Base-by-base conservation (phyloP, 1,284 basidiomycete genomes). In the Sporisorium exsertum region DNA sequence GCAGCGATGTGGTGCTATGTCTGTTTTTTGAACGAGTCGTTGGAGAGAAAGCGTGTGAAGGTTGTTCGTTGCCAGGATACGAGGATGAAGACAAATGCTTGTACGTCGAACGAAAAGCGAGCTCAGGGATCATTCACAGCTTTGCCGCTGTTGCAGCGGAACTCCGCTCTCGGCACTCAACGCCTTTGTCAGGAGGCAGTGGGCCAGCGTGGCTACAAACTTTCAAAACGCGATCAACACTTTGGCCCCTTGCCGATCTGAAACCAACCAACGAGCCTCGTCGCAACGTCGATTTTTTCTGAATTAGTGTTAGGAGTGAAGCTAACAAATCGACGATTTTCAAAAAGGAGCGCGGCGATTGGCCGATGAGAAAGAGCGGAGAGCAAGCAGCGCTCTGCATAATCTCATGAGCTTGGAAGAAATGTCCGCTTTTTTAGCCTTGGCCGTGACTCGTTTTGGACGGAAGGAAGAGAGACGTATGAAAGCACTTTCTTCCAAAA, bases 381-480 rank as follows among this genome's bases (percentile, higher is more conserved):
- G 26, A 35, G 22, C 29, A 8, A 35, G 40, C 33, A 29, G 26
- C 33, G 16, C 56, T 50, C 46, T 32, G 47, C 47, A 61, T 54
- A 54, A 61, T 47, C 51, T 22, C 42, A 40, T 8, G 16, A 40
- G 37, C 3, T 43, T 26, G 40, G 46, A 50, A 54, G 55, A 54
- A 56, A 69, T 57, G 45, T 32, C 51, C 60, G 51, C 46, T 32
- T 33, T 43, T 29, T 45, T 35, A 15, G 16, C 62, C 42, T 43
- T 26, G 18, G 42, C 43, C 52, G 40, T 71, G 69, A 71, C 69
- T 71, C 69, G 63, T n/a, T n/a, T n/a, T n/a, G n/a, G n/a, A 10
- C 29, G 58, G 53, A 59, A 47, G 43, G 51, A 33, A 15, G 42
- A 43, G 47, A 46, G 32, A 56, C 63, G 56, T 56, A 18, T 43